Percentiles rank a stretch among this genome's conserved stretches.
Evolutionary conservation across 2,329 filamentous ascomycete genomes (phyloP).

Genomic region (Botrytis tulipae): DNA sequence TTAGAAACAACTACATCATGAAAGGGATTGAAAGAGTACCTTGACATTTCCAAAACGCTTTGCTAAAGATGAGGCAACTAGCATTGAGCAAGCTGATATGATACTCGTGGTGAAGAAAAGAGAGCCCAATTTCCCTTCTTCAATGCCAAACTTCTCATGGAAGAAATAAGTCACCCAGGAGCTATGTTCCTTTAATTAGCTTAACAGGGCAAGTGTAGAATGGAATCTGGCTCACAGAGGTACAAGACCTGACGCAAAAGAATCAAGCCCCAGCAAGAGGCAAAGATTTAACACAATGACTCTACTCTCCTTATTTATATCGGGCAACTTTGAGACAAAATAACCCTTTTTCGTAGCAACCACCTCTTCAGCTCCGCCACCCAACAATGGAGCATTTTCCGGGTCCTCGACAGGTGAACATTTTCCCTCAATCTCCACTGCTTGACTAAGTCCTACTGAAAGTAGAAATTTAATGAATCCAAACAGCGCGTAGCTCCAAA

Average conservation of each 20-base stretch:
- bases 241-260: slow-evolving; percentile 68
- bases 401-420: slow-evolving; percentile 32
- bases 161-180: slow-evolving; percentile 60
- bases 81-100: slow-evolving; percentile 51
- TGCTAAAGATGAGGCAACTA: slow-evolving; percentile 54
- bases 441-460: slow-evolving; percentile 48
- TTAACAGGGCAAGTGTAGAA: slow-evolving; percentile 35
- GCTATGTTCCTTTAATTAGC: slow-evolving; percentile 44
- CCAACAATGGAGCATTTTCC: slow-evolving; percentile 36
- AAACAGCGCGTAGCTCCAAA: slow-evolving; percentile 55
- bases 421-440: slow-evolving; percentile 42
- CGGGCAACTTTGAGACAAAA: slow-evolving; percentile 46
- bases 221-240: slow-evolving; percentile 48
- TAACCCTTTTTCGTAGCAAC: slow-evolving; percentile 32
- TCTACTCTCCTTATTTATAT: slow-evolving; percentile 56
- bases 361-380: slow-evolving; percentile 26
- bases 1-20: slow-evolving; percentile 31
- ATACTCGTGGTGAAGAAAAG: slow-evolving; percentile 55
- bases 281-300: slow-evolving; percentile 60
- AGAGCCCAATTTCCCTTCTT: slow-evolving; percentile 51
- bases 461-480: slow-evolving; percentile 57
- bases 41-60: slow-evolving; percentile 61
- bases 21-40: slow-evolving; percentile 41
- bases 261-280: slow-evolving; percentile 66
- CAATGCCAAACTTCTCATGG: slow-evolving; percentile 47